phyloP scores from a whole-genome alignment of 2,329 filamentous ascomycete species.

The Plectosphaerella plurivora region DNA sequence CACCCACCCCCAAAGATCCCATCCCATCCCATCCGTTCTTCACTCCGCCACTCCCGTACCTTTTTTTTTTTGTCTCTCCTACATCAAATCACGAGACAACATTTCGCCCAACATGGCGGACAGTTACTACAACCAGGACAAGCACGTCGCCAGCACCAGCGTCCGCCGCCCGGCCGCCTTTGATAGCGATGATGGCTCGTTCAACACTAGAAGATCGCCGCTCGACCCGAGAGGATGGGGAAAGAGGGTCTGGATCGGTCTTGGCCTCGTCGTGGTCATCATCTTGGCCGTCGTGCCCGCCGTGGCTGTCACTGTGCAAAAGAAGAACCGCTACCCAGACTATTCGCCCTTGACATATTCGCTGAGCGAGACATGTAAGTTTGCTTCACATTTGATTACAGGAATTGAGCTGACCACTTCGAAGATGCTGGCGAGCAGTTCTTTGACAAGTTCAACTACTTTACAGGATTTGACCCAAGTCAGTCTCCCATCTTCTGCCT shows the following conservation, averaged over 20 bases:
- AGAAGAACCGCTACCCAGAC: constrained; percentile 40
- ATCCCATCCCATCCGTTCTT: too few relatives aligned
- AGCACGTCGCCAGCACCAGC: not conserved
- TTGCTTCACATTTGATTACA: not conserved
- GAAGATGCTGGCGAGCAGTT: constrained; percentile 44
- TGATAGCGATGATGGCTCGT: not conserved
- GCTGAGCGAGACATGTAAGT: constrained; percentile 44
- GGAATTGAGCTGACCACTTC: constrained; percentile 1
- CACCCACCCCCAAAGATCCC: too few relatives aligned
- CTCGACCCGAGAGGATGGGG: constrained; percentile 51
- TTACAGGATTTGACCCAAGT: constrained; percentile 44
- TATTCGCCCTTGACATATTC: constrained; percentile 43
- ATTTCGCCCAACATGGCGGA: not conserved
- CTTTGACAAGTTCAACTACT: constrained; percentile 54
- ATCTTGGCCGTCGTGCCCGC: constrained; percentile 43
- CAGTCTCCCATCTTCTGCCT: constrained; percentile 9
- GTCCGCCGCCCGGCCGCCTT: not conserved
- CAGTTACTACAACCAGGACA: not conserved
- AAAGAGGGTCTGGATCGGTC: constrained; percentile 42
- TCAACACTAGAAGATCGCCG: not conserved
- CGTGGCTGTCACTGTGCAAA: constrained; percentile 34
- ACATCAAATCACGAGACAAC: too few relatives aligned
- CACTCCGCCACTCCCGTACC: too few relatives aligned
- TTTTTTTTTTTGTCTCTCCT: too few relatives aligned
- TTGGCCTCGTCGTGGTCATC: constrained; percentile 35